Base-by-base conservation (phyloP, 192 early-diverging fungal genomes). In the Lunasporangiospora selenospora region DNA sequence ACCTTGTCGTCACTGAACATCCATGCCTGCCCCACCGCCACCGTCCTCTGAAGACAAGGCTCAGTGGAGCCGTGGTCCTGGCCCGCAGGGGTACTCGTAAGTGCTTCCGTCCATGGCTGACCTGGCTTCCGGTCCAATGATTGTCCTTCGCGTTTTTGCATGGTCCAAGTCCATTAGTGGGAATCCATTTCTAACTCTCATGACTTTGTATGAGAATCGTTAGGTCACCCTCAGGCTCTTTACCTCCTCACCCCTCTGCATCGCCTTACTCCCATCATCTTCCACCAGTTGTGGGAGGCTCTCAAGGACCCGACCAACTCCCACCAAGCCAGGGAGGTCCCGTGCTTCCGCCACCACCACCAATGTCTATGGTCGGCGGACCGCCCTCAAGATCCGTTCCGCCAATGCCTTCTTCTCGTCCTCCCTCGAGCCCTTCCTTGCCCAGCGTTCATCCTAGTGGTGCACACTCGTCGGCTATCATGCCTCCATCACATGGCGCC, bases 221-320 rank as follows among this genome's bases (percentile, higher is more conserved):
- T 36, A 73, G 69, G 41, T 77, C 75, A 7, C 65, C 65, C 21
- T 77, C 75, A 45, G 65, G 66, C 55, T 69, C 75, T 12, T 67
- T 69, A 50, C 58, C 59, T n/a, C 54, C 75, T 61, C 61, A 58
- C 60, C 59, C 77, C 30, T 63, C 67, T 34, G 45, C 61, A 13
- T 62, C 75, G 9, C 57, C 69, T 29, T 78, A 67, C 32, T 29
- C 67, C 43, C 69, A 73, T 67, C 77, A 78, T 78, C 77, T 75
- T 19, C 62, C 67, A 21, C 63, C 77, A 29, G 56, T 65, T 21
- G 52, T 41, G n/a, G 61, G 65, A 19, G 60, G 64, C 39, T 57
- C 71, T 19, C 60, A 59, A 60, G 60, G 53, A 45, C 46, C 66
- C 34, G 56, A 52, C 36, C 62, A 71, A 26, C 57, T 53, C 37